Percentiles rank a stretch among this genome's conserved stretches.
These are phyloP conservation scores for Letharia columbiana DNA, from an alignment of 495 filamentous ascomycete genomes.

Conservation along the genomic window DNA sequence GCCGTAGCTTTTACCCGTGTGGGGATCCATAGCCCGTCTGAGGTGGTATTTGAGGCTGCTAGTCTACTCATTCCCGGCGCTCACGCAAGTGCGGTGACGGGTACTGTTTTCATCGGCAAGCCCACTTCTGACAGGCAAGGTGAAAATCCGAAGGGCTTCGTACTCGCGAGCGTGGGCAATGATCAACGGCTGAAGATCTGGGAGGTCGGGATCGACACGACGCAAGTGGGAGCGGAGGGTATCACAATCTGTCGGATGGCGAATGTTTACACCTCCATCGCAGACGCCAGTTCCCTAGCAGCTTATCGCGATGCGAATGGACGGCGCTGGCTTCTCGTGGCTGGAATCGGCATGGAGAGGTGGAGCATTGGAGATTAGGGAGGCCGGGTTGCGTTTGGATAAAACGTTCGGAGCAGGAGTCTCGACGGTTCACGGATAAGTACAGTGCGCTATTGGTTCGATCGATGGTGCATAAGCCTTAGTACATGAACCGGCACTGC, in stretches of 20 bases:
- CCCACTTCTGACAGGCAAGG: too few species aligned
- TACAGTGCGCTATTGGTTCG: too few species aligned
- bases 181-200: constrained; percentile 79
- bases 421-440: too few species aligned
- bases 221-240: constrained; percentile 22
- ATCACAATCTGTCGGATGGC: constrained; percentile 31
- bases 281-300: constrained; percentile 15
- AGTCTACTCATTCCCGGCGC: constrained; percentile 56
- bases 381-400: neutral
- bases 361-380: neutral
- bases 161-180: constrained; percentile 58
- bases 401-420: too few species aligned
- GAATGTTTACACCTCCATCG: constrained; percentile 14
- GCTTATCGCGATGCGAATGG: neutral
- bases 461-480: too few species aligned
- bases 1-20: constrained; percentile 50
- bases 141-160: constrained; percentile 10
- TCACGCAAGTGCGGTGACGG: constrained; percentile 74
- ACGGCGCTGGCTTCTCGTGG: constrained; percentile 7
- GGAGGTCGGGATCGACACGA: constrained; percentile 39
- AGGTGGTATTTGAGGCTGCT: neutral
- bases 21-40: constrained; percentile 13
- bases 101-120: constrained; percentile 42
- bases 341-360: constrained; percentile 16
- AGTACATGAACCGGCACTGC: too few species aligned